Evolutionary conservation across 1,284 basidiomycete species (phyloP).

Genomic region (Trichosporon sp.): DNA sequence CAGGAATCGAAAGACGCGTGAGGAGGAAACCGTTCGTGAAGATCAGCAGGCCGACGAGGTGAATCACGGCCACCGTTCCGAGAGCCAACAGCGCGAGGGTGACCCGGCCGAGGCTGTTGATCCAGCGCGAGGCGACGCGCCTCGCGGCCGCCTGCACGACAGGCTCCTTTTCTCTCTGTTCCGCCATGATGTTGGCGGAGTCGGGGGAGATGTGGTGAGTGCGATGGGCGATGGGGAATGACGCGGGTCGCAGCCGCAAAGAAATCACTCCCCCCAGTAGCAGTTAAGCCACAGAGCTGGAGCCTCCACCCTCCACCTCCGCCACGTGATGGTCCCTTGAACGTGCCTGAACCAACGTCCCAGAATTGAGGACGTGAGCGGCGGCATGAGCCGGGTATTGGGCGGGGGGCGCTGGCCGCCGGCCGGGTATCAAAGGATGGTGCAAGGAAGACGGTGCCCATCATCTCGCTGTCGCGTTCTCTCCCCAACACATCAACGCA

Average conservation of each 20-base stretch:
- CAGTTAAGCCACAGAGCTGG: background rate
- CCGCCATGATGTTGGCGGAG: background rate
- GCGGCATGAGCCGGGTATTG: constrained; percentile 17
- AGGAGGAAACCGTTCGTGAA: constrained; percentile 89
- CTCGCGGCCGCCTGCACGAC: constrained; percentile 26
- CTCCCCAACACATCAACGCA: background rate
- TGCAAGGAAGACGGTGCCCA: background rate
- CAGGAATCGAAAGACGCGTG: constrained; percentile 73
- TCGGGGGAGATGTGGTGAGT: background rate
- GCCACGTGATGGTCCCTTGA: background rate
- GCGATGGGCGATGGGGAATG: constrained; percentile 10
- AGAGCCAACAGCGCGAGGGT: constrained; percentile 60
- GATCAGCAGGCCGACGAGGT: constrained; percentile 62
- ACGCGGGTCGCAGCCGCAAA: background rate
- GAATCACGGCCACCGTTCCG: constrained; percentile 63
- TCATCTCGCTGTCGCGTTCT: background rate
- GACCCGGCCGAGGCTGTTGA: constrained; percentile 39
- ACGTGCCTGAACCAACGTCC: constrained; percentile 4
- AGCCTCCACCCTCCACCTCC: background rate
- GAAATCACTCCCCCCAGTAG: background rate
- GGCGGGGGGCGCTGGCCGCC: background rate
- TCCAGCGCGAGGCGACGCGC: constrained; percentile 35
- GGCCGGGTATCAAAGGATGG: background rate
- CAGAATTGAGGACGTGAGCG: constrained; percentile 16
- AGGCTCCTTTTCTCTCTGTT: constrained; percentile 19